Base-by-base conservation (phyloP, 441 rosid genomes). In the Pelargonium fulgidum region DNA sequence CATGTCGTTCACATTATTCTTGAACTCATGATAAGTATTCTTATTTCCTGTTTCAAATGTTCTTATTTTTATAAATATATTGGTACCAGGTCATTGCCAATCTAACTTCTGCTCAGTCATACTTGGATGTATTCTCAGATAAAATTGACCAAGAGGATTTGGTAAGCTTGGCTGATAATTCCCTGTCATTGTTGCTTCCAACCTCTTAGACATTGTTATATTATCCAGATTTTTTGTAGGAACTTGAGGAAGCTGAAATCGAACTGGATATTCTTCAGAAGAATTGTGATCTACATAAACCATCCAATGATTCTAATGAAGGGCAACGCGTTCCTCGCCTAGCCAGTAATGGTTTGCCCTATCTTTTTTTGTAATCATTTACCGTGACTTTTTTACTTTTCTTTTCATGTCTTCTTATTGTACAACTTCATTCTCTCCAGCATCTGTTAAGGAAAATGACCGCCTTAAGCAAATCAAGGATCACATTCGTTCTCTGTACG, bases 381-480 rank as follows among this genome's bases (percentile, higher is more conserved):
- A 14, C 41, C 62, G 26, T 29, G 20, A 19, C 22, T 62, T 76
- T 58, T 76, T 58, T 61, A 7, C 41, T 33, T 48, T 62, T 64
- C 42, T 39, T 39, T 39, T 39, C 44, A 6, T 39, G 44, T 39
- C 44, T 6, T 45, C 58, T 62, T 42, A 26, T 58, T 52, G 6
- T 67, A 39, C 20, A 63, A 59, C 22, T 64, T 75, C 76, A 42
- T 48, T n/a, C 66, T 83, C 16, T 73, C 65, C 89, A 89, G 97
- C 72, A 70, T 67, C 84, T 56, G 66, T 70, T 69, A 77, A 78
- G 77, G 82, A 83, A 67, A 84, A 73, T 66, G 81, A 76, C 66
- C 87, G 83, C 69, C 92, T 91, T 78, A 86, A 83, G 81, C 84
- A 84, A 77, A 85, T 91, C 81, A 89, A 89, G 83, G 83, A 85